Evolutionary conservation across 2,329 filamentous ascomycete species (phyloP).

Genomic region (Zymoseptoria passerinii): DNA sequence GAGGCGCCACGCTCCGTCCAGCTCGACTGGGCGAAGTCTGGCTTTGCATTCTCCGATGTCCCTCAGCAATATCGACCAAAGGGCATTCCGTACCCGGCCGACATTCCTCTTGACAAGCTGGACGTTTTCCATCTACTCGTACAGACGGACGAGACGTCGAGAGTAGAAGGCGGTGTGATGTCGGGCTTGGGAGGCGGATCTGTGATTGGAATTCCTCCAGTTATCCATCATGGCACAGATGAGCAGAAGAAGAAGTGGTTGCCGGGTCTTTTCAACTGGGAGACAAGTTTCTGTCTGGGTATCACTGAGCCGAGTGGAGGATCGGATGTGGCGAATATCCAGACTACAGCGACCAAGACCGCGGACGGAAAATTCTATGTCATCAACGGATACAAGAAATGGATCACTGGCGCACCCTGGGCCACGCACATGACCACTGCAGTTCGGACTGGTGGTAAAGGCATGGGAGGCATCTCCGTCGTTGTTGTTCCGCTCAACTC

Average conservation of each 20-base stretch:
- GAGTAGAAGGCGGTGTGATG: conserved; percentile 43
- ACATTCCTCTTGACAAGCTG: conserved; percentile 42
- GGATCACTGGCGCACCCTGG: conserved; percentile 48
- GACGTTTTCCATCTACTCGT: conserved; percentile 47
- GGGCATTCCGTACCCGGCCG: conserved; percentile 36
- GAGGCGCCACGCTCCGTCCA: conserved; percentile 41
- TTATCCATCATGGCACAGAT: conserved; percentile 54
- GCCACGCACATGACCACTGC: conserved; percentile 43
- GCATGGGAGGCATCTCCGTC: conserved; percentile 44
- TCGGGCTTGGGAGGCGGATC: conserved; percentile 53
- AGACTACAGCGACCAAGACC: conserved; percentile 47
- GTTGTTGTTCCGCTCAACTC: conserved; percentile 48
- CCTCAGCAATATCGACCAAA: conserved; percentile 37
- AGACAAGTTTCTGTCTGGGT: conserved; percentile 55
- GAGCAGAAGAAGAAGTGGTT: conserved; percentile 53
- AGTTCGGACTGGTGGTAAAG: conserved; percentile 48
- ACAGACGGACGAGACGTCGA: conserved; percentile 25
- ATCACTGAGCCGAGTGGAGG: conserved; percentile 56
- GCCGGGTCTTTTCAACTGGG: conserved; percentile 50
- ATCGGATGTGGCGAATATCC: conserved; percentile 57
- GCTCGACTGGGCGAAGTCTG: conserved; percentile 33
- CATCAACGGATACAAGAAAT: conserved; percentile 55
- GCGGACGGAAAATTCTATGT: conserved; percentile 45
- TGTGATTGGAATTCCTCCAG: conserved; percentile 55
- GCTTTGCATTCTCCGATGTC: conserved; percentile 38